A percentile compares a stretch with the other conserved stretches of the same genome.
Conservation (phyloP, 352 stramenopile genomes). For the Pythium aquatile region DNA sequence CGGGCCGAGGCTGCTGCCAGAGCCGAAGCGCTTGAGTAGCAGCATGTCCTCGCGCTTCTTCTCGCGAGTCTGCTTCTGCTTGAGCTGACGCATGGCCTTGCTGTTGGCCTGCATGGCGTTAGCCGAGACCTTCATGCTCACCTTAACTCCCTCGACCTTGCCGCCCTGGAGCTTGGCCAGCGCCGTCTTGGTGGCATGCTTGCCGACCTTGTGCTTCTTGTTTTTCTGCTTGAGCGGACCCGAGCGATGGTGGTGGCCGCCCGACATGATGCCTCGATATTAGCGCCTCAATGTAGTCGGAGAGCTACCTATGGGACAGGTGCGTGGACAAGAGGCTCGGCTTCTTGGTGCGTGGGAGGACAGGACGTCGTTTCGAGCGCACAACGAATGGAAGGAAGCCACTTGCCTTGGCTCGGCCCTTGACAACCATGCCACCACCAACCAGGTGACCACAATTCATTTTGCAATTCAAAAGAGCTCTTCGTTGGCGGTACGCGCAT, state of each 20-base stretch:
- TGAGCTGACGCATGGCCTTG: conserved; percentile 75
- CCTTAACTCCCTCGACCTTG: conserved; percentile 58
- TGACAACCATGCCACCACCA: conserved; percentile 15
- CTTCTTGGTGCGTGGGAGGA: conserved; percentile 1
- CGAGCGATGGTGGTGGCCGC: conserved; percentile 78
- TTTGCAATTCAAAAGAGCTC: conserved; percentile 27
- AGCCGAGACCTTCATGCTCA: conserved; percentile 32
- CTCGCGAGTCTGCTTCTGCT: conserved; percentile 79
- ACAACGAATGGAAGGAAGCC: conserved; percentile 23
- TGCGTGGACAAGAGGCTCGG: too few relatives aligned
- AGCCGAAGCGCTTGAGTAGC: conserved; percentile 79
- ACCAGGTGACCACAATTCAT: conserved; percentile 23
- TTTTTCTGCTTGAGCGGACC: conserved; percentile 90
- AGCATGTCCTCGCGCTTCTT: conserved; percentile 87
- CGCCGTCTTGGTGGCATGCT: conserved; percentile 82
- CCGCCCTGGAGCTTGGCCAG: conserved; percentile 63
- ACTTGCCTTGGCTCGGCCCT: conserved; percentile 12
- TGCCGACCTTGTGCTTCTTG: conserved; percentile 90
- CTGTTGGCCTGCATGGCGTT: conserved; percentile 55
- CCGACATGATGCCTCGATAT: conserved; percentile 39
- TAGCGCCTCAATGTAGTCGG: not conserved
- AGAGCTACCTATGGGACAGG: not conserved
- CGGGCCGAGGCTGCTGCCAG: conserved; percentile 60
- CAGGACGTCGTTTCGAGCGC: conserved; percentile 12
- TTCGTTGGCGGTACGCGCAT: not conserved